Evolutionary conservation across 352 stramenopile species (phyloP).

Genomic region (Globisporangium canariense): DNA sequence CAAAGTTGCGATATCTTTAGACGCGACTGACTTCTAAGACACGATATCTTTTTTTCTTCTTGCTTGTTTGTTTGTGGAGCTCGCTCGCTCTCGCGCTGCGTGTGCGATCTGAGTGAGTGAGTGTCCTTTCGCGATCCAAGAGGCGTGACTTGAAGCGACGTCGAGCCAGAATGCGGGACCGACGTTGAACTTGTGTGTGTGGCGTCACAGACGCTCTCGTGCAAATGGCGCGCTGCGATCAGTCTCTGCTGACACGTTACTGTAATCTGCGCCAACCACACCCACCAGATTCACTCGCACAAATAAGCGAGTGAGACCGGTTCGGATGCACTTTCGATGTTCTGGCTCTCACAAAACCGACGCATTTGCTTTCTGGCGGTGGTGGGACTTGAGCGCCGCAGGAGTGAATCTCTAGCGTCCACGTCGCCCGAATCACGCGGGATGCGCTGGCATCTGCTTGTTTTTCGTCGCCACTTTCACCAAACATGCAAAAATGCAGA

Average conservation of each 20-base stretch:
- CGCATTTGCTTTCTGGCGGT: neutral
- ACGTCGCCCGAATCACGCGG: constrained; percentile 7
- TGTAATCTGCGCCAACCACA: too few species aligned
- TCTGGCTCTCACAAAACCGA: neutral
- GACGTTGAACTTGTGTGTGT: neutral
- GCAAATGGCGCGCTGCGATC: neutral
- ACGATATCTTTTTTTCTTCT: neutral
- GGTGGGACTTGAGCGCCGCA: neutral
- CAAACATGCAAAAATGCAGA: neutral
- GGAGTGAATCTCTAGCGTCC: constrained; percentile 7
- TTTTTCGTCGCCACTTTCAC: neutral
- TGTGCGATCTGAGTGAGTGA: neutral
- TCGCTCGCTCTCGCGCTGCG: neutral
- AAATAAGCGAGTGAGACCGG: neutral
- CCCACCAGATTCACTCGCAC: too few species aligned
- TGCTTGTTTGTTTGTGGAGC: neutral
- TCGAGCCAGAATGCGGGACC: neutral
- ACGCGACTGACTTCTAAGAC: neutral
- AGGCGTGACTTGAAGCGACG: neutral
- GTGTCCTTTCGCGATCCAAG: neutral
- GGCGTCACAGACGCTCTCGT: neutral
- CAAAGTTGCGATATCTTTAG: neutral
- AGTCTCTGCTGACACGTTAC: neutral
- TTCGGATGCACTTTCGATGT: neutral
- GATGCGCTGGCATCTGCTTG: neutral